Percentiles rank a stretch among this genome's conserved stretches.
These are phyloP conservation scores for Botrytis sinoallii DNA, from an alignment of 2,329 filamentous ascomycete genomes.

Conservation along the genomic window DNA sequence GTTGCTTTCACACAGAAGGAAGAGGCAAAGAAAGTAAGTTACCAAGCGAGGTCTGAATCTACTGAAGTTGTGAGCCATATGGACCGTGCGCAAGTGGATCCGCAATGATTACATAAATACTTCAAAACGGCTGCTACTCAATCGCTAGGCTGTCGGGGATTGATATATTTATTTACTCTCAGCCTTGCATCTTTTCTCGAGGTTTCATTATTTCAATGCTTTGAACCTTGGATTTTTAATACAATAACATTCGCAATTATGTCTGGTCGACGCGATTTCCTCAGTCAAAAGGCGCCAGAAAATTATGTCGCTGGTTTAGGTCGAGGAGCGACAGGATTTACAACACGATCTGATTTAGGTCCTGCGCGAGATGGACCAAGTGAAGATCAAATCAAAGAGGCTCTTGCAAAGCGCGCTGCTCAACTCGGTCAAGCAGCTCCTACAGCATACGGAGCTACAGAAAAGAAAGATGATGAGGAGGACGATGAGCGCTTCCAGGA, in stretches of 20 bases:
- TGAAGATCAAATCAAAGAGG: constrained; percentile 97
- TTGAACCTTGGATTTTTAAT: background rate
- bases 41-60: background rate
- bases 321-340: constrained; percentile 96
- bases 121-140: background rate
- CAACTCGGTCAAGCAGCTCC: constrained; percentile 71
- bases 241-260: constrained; percentile 23
- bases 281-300: constrained; percentile 80
- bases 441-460: constrained; percentile 64
- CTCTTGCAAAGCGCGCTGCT: constrained; percentile 87
- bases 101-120: constrained; percentile 5
- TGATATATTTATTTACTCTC: background rate
- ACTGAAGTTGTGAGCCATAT: background rate
- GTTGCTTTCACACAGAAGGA: background rate
- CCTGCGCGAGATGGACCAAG: constrained; percentile 93
- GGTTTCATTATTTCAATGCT: constrained; percentile 3
- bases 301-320: constrained; percentile 95
- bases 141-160: constrained; percentile 2
- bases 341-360: constrained; percentile 92
- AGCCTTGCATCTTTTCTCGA: constrained; percentile 12
- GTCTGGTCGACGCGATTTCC: constrained; percentile 69
- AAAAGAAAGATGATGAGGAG: constrained; percentile 60
- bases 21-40: background rate
- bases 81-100: background rate
- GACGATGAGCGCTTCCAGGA: constrained; percentile 86